These are phyloP conservation scores for Pyracantha coccinea DNA, from an alignment of 331 rosid genomes.

Conservation along the genomic window DNA sequence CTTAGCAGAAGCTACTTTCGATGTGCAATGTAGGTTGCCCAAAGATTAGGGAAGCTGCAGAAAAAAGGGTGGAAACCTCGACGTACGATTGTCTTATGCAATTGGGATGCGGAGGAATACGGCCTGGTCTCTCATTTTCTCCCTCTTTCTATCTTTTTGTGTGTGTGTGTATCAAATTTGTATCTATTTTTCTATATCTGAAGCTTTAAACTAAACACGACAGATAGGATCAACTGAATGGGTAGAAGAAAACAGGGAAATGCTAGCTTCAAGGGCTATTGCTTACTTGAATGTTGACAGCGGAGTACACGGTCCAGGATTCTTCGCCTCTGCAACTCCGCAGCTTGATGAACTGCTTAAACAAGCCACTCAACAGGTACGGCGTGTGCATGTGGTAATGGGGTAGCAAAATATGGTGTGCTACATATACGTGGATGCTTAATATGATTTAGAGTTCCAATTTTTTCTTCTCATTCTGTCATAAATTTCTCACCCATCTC, in stretches of 20 bases:
- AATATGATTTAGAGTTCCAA: background rate
- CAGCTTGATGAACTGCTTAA: constrained; percentile 68
- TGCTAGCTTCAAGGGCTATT: constrained; percentile 64
- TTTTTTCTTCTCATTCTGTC: background rate
- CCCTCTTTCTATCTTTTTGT: background rate
- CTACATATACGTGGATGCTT: background rate
- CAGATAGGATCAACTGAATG: constrained; percentile 78
- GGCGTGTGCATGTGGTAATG: background rate
- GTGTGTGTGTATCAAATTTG: background rate
- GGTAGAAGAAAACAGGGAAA: constrained; percentile 76
- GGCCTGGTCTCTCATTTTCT: constrained; percentile 44
- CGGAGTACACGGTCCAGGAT: constrained; percentile 47
- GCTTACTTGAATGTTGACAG: constrained; percentile 72
- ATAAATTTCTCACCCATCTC: background rate
- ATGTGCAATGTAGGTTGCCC: constrained; percentile 37
- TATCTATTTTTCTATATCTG: background rate
- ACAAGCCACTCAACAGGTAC: constrained; percentile 56
- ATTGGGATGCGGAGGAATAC: constrained; percentile 90
- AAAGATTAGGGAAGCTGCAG: constrained; percentile 56
- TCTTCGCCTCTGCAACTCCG: constrained; percentile 60
- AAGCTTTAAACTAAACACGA: background rate
- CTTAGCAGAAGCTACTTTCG: background rate
- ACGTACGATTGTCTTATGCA: constrained; percentile 65
- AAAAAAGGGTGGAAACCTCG: constrained; percentile 69
- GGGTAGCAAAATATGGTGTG: background rate